Conservation (phyloP, 2,329 filamentous ascomycete species). For the Colletotrichum sp. region DNA sequence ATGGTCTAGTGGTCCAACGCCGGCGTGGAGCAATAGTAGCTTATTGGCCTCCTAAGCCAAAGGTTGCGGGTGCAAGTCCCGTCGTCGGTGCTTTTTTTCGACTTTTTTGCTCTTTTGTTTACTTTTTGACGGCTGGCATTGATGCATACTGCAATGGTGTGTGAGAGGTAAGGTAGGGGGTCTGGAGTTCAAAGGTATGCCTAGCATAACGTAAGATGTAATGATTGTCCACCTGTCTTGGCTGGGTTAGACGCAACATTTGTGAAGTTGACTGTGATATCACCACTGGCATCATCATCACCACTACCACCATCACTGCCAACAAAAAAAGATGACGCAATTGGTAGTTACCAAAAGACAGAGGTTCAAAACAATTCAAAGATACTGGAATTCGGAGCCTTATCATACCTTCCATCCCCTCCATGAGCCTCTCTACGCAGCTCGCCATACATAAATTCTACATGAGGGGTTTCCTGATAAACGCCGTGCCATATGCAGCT, state of each 20-base stretch:
- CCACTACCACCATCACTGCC: not conserved
- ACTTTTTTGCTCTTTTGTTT: not conserved
- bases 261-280: accelerated
- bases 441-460: slow-evolving; percentile 35
- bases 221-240: not conserved
- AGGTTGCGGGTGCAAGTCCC: slow-evolving; percentile 23
- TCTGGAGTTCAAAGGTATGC: not conserved
- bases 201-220: not conserved
- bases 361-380: slow-evolving; percentile 17
- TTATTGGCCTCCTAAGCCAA: slow-evolving; percentile 23
- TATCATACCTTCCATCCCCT: slow-evolving; percentile 17
- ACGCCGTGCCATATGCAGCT: slow-evolving; percentile 43
- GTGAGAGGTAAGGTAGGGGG: not conserved
- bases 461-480: slow-evolving; percentile 31
- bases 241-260: not conserved
- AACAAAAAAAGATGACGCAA: not conserved
- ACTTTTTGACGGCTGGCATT: not conserved
- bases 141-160: not conserved
- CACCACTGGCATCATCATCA: not conserved
- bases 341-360: not conserved
- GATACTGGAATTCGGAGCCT: slow-evolving; percentile 7
- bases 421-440: slow-evolving; percentile 13
- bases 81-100: not conserved
- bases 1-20: slow-evolving; percentile 11
- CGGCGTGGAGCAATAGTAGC: slow-evolving; percentile 22